Percentiles rank a stretch among this genome's conserved stretches.
Evolutionary conservation across 2,329 filamentous ascomycete species (phyloP).

Genomic region (Pezicula rhizophila): DNA sequence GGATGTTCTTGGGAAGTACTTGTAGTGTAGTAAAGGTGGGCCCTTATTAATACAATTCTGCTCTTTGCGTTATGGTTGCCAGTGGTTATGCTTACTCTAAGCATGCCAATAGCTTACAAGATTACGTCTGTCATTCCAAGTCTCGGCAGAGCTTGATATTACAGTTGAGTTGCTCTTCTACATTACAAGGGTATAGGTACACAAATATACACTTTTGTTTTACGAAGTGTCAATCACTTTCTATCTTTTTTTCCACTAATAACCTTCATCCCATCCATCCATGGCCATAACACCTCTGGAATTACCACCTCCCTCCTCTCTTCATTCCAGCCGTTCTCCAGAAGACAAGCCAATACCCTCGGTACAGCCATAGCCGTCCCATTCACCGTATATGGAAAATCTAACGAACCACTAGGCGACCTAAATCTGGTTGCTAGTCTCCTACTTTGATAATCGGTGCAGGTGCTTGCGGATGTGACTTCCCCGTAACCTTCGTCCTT

Average conservation of each 20-base stretch:
- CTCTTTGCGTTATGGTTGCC: no score
- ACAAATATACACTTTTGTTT: neutral
- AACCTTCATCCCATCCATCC: conserved; percentile 71
- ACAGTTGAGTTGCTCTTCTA: no score
- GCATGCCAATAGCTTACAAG: no score
- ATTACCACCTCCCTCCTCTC: conserved; percentile 59
- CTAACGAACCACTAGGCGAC: conserved; percentile 44
- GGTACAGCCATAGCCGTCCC: conserved; percentile 91
- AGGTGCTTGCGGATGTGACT: conserved; percentile 83
- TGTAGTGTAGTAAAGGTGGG: no score
- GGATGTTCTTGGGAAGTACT: no score
- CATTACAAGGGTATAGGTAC: no score
- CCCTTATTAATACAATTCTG: no score
- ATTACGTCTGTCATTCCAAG: no score
- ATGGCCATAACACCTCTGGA: conserved; percentile 72
- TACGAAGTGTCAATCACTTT: neutral
- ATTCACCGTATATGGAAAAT: conserved; percentile 86
- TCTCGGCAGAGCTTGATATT: no score
- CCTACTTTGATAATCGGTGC: conserved; percentile 89
- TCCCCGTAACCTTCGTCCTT: conserved; percentile 80
- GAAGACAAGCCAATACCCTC: conserved; percentile 76
- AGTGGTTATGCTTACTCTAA: no score
- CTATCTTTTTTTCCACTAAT: conserved; percentile 36
- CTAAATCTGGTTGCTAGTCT: conserved; percentile 69
- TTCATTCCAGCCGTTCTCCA: conserved; percentile 89